Evolutionary conservation across 805 yeast species (phyloP).

Genomic region (Hagleromyces aurorensis): DNA sequence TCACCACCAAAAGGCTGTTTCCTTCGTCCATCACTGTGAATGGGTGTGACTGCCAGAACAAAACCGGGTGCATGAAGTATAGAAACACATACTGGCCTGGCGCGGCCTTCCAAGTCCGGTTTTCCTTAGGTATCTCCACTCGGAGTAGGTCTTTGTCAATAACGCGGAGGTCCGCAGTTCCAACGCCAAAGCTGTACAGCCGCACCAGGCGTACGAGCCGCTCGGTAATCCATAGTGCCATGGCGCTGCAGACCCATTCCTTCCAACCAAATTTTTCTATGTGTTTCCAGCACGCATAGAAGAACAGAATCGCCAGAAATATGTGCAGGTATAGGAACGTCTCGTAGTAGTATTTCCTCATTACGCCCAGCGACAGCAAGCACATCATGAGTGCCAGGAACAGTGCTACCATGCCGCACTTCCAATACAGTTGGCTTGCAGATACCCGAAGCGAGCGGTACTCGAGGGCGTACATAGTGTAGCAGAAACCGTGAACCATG

Average conservation of each 20-base stretch:
- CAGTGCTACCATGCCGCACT: conserved; percentile 37
- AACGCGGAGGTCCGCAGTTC: conserved; percentile 12
- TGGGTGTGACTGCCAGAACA: conserved; percentile 54
- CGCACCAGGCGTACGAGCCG: conserved; percentile 33
- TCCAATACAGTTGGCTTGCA: conserved; percentile 27
- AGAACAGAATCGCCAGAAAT: conserved; percentile 34
- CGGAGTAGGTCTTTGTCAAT: conserved; percentile 16
- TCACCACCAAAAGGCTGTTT: conserved; percentile 33
- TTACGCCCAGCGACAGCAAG: conserved; percentile 25
- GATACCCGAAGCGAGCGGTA: conserved; percentile 8
- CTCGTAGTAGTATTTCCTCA: conserved; percentile 38
- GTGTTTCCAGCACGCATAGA: conserved; percentile 41
- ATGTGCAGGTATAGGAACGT: conserved; percentile 40
- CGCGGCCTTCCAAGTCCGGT: conserved; percentile 30
- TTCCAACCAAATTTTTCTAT: conserved; percentile 38
- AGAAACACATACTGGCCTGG: conserved; percentile 42
- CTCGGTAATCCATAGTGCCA: conserved; percentile 37
- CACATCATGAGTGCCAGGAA: conserved; percentile 24
- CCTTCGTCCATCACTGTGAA: conserved; percentile 41
- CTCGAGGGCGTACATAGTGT: conserved; percentile 31
- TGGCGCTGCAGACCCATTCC: conserved; percentile 34
- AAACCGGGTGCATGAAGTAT: conserved; percentile 38
- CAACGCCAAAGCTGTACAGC: conserved; percentile 20
- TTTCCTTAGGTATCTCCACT: conserved; percentile 13
- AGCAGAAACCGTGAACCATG: conserved; percentile 34